Evolutionary conservation across 1,284 basidiomycete genomes (phyloP).

Genomic region (Malassezia sp.): DNA sequence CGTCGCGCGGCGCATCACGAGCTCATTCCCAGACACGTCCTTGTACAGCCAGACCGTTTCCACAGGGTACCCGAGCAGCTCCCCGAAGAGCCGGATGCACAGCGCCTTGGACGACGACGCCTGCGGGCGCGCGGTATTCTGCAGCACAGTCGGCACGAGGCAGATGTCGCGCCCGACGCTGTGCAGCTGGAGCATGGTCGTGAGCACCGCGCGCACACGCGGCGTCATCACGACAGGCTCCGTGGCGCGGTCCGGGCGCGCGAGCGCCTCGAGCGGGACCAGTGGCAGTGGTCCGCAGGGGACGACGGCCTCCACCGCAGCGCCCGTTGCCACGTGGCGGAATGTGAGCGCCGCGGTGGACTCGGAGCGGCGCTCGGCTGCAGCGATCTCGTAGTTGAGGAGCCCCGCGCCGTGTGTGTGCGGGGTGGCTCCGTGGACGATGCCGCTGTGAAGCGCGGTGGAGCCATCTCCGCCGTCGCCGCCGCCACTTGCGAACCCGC

Average conservation of each 20-base stretch:
- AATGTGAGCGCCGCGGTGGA: conserved; percentile 29
- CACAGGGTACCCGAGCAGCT: conserved; percentile 44
- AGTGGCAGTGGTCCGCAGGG: conserved; percentile 35
- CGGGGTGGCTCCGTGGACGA: no score
- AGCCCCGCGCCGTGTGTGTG: no score
- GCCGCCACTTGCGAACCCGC: conserved; percentile 15
- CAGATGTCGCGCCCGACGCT: conserved; percentile 39
- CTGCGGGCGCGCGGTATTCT: conserved; percentile 17
- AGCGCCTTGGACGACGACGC: conserved; percentile 46
- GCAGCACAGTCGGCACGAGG: conserved; percentile 31
- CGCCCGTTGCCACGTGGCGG: conserved; percentile 17
- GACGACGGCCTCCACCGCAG: conserved; percentile 18
- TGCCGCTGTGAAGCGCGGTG: no score
- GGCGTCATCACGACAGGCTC: conserved; percentile 42
- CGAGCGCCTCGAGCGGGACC: conserved; percentile 24
- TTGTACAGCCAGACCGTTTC: conserved; percentile 47
- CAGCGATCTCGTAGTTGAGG: no score
- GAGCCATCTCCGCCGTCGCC: conserved; percentile 38
- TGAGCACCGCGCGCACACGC: conserved; percentile 39
- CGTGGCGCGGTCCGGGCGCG: conserved; percentile 10
- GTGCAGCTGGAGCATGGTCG: conserved; percentile 45
- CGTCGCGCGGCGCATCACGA: conserved; percentile 42
- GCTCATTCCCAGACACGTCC: conserved; percentile 46
- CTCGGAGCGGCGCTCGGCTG: background rate
- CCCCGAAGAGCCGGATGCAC: conserved; percentile 42